Conservation (phyloP, 129 eudicot species). For the Lactuca sativa region DNA sequence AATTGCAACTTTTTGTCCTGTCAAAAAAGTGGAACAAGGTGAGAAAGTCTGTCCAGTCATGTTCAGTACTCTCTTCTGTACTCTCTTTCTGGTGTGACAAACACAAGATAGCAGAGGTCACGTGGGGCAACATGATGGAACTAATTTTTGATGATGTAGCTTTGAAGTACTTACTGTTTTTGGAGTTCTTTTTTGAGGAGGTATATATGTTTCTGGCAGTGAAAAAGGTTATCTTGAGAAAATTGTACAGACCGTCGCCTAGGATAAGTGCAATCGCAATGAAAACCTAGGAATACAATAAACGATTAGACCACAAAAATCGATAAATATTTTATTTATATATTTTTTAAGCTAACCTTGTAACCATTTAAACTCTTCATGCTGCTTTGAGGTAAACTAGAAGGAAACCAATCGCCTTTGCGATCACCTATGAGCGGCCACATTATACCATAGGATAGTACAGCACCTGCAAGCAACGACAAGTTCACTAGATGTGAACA, state of each 20-base stretch:
- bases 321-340: not conserved
- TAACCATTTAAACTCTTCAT: constrained; percentile 92
- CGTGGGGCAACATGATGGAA: not conserved
- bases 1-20: too few species aligned
- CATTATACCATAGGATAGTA: constrained; percentile 88
- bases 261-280: constrained; percentile 80
- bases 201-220: constrained; percentile 50
- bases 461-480: constrained; percentile 81
- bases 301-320: constrained; percentile 9
- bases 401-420: constrained; percentile 77
- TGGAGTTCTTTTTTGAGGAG: constrained; percentile 46
- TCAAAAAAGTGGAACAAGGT: too few species aligned
- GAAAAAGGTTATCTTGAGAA: constrained; percentile 63
- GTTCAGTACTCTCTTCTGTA: too few species aligned
- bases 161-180: constrained; percentile 36
- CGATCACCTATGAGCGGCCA: constrained; percentile 68
- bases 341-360: constrained; percentile 42
- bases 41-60: too few species aligned
- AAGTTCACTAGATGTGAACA: constrained; percentile 93
- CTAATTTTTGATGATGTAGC: not conserved
- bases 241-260: constrained; percentile 88
- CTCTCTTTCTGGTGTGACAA: too few species aligned
- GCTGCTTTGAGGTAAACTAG: constrained; percentile 56
- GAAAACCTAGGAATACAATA: constrained; percentile 59
- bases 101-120: too few species aligned